Percentiles rank a stretch among this genome's conserved stretches.
Evolutionary conservation across 768 basidiomycete genomes (phyloP).

Genomic region (Pisolithus microcarpus): DNA sequence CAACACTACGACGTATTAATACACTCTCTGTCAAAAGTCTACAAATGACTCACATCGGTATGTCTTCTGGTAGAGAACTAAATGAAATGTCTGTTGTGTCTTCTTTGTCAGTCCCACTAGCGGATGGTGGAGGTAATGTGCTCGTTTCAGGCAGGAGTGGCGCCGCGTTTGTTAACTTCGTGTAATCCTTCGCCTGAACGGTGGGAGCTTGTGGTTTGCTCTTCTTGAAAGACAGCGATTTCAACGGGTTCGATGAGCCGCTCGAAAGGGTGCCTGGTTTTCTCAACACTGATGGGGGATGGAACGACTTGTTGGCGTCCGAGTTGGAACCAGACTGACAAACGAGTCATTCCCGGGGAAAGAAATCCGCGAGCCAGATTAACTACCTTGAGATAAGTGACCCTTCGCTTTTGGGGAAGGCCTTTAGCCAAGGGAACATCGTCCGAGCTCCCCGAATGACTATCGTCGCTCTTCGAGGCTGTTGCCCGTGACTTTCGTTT

Average conservation of each 20-base stretch:
- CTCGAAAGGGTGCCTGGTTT: constrained; percentile 29
- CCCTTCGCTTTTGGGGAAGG: constrained; percentile 1
- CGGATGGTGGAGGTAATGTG: constrained; percentile 6
- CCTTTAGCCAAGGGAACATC: neutral
- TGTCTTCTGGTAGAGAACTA: constrained; percentile 7
- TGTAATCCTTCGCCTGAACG: constrained; percentile 12
- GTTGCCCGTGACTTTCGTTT: constrained; percentile 11
- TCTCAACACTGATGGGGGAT: neutral
- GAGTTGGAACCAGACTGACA: constrained; percentile 16
- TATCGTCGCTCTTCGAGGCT: constrained; percentile 3
- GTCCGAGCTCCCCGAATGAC: constrained; percentile 9
- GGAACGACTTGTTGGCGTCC: neutral
- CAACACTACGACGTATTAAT: constrained; percentile 1
- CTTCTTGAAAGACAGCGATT: constrained; percentile 41
- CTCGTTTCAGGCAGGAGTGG: neutral
- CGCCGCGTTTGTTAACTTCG: neutral
- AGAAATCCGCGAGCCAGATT: neutral
- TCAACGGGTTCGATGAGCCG: constrained; percentile 13
- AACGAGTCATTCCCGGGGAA: neutral
- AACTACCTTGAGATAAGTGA: constrained; percentile 11
- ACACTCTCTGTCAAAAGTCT: too few relatives aligned
- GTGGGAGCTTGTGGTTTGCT: constrained; percentile 14
- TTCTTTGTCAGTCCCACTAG: neutral
- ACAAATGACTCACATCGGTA: constrained; percentile 12
- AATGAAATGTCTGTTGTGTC: constrained; percentile 3